A percentile compares a stretch with the other conserved stretches of the same genome.
These are phyloP conservation scores for Taphrina confusa DNA, from an alignment of 1,139 yeast genomes.

Conservation along the genomic window DNA sequence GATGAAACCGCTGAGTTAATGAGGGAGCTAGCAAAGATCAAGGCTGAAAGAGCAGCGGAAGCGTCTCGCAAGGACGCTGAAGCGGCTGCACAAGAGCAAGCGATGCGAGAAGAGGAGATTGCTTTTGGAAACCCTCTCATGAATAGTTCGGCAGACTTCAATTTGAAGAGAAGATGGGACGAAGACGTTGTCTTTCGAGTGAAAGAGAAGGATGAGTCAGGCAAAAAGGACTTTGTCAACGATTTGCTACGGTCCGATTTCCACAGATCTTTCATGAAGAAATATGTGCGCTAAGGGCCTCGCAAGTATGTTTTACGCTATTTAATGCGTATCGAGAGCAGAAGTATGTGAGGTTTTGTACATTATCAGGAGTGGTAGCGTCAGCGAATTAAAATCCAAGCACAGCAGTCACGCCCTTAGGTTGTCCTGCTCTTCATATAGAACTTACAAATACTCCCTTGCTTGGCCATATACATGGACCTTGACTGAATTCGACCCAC, in stretches of 20 bases:
- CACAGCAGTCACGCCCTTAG: no score
- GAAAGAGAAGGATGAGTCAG: constrained; percentile 45
- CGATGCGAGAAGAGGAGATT: constrained; percentile 47
- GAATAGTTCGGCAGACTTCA: constrained; percentile 41
- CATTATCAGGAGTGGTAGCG: no score
- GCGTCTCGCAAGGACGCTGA: constrained; percentile 46
- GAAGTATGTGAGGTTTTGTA: no score
- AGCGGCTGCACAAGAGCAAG: constrained; percentile 45
- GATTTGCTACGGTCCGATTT: constrained; percentile 68
- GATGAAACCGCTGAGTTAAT: constrained; percentile 51
- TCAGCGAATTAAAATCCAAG: no score
- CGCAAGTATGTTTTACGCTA: no score
- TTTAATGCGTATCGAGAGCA: no score
- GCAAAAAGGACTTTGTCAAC: constrained; percentile 55
- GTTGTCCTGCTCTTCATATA: no score
- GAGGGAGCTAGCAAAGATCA: constrained; percentile 59
- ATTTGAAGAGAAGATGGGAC: constrained; percentile 50
- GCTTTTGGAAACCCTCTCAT: constrained; percentile 54
- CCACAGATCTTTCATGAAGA: constrained; percentile 69
- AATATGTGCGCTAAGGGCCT: constrained; percentile 54
- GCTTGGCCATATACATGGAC: no score
- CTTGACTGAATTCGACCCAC: no score
- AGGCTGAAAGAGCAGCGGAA: constrained; percentile 51
- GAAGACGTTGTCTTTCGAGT: constrained; percentile 55
- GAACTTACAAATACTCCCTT: no score